phyloP scores from a whole-genome alignment of 2,329 filamentous ascomycete genomes.

The Nigrospora sphaerica region DNA sequence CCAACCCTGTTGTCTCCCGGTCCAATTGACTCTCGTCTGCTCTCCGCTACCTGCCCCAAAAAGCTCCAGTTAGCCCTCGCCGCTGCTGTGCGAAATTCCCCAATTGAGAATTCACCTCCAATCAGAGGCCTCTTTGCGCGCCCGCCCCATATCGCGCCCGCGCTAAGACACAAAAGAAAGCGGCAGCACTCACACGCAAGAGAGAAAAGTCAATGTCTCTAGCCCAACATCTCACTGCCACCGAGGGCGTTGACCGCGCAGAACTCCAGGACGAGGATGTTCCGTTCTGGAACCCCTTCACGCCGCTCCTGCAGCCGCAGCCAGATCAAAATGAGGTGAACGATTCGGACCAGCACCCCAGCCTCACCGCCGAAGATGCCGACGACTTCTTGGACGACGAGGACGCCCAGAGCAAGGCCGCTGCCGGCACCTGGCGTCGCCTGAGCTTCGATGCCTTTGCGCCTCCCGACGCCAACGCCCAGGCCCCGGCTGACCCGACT shows the following conservation, averaged over 20 bases:
- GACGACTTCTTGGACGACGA: constrained; percentile 3
- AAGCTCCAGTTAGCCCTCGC: too few relatives aligned
- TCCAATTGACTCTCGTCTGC: too few relatives aligned
- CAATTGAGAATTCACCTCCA: constrained; percentile 1
- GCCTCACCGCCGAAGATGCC: background rate
- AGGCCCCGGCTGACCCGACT: constrained; percentile 15
- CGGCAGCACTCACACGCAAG: constrained; percentile 33
- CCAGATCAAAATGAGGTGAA: too few relatives aligned
- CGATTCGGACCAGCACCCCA: background rate
- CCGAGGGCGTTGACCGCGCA: constrained; percentile 33
- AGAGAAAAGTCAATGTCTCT: constrained; percentile 27
- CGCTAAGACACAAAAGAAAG: constrained; percentile 8
- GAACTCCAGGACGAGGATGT: constrained; percentile 10
- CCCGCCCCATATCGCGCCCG: background rate
- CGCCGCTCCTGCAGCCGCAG: too few relatives aligned
- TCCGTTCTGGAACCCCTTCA: too few relatives aligned
- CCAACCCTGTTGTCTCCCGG: too few relatives aligned
- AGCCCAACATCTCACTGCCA: constrained; percentile 33
- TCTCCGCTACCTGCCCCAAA: too few relatives aligned
- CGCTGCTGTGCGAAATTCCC: background rate
- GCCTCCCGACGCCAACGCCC: constrained; percentile 17
- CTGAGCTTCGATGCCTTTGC: constrained; percentile 21
- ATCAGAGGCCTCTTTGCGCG: background rate
- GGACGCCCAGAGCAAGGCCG: constrained; percentile 9
- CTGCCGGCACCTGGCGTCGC: constrained; percentile 13